phyloP scores from a whole-genome alignment of 1,284 basidiomycete species.

The Puccinia hordei region DNA sequence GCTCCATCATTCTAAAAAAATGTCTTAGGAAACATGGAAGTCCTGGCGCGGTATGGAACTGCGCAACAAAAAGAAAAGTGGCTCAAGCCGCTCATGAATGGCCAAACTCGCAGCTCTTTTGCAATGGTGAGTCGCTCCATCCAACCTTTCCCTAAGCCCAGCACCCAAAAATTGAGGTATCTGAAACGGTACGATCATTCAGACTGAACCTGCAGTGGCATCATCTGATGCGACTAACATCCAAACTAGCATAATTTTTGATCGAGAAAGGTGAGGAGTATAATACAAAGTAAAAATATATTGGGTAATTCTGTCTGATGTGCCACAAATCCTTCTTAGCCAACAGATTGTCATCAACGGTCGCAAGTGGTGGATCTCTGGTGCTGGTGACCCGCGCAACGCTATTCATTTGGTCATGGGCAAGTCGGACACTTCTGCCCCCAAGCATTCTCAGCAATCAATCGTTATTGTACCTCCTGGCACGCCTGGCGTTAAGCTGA shows the following conservation, averaged over 20 bases:
- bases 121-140: conserved; percentile 78
- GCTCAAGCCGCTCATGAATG: conserved; percentile 82
- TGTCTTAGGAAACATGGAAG: conserved; percentile 65
- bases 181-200: neutral
- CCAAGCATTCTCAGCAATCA: conserved; percentile 77
- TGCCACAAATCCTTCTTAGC: conserved; percentile 64
- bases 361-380: conserved; percentile 99
- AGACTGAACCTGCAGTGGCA: conserved; percentile 66
- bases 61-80: conserved; percentile 87
- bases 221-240: conserved; percentile 97
- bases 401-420: conserved; percentile 90
- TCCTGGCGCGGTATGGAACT: conserved; percentile 87
- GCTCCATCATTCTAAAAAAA: conserved; percentile 57
- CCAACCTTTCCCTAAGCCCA: conserved; percentile 57
- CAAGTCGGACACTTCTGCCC: conserved; percentile 67
- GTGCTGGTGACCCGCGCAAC: conserved; percentile 89
- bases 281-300: too few species aligned
- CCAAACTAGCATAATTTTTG: conserved; percentile 74
- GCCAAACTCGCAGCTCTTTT: conserved; percentile 89
- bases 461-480: conserved; percentile 89
- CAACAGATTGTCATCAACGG: conserved; percentile 90
- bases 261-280: conserved; percentile 16
- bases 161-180: neutral
- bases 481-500: conserved; percentile 79
- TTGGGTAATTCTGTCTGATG: neutral